A percentile compares a stretch with the other conserved stretches of the same genome.
Evolutionary conservation across 2,329 filamentous ascomycete genomes (phyloP).

Genomic region (Plenodomus lindquistii): DNA sequence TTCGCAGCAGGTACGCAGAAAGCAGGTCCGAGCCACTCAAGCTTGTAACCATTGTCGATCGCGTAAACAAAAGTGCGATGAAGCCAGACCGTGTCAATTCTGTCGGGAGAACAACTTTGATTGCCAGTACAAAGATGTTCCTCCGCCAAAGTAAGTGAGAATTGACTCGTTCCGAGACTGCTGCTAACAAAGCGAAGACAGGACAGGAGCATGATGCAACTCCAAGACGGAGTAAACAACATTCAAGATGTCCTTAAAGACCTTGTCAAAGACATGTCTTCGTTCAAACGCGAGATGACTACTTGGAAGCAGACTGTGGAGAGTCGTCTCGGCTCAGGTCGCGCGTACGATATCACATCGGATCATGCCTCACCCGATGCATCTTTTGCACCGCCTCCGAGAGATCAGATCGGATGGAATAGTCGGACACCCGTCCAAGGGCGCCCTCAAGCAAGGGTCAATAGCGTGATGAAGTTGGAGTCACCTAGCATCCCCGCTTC

Average conservation of each 20-base stretch:
- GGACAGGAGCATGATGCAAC: constrained; percentile 56
- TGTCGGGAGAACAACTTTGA: constrained; percentile 84
- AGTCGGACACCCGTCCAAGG: constrained; percentile 29
- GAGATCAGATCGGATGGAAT: constrained; percentile 32
- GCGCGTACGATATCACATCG: constrained; percentile 19
- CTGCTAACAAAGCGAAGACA: constrained; percentile 30
- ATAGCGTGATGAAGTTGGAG: constrained; percentile 43
- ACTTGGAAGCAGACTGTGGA: constrained; percentile 40
- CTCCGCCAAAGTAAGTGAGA: constrained; percentile 78
- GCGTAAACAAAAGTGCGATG: constrained; percentile 49
- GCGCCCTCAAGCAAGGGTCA: constrained; percentile 31
- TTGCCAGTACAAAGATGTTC: constrained; percentile 89
- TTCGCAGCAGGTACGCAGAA: constrained; percentile 32
- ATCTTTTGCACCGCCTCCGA: constrained; percentile 24
- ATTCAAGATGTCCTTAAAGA: constrained; percentile 36
- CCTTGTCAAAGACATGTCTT: constrained; percentile 37
- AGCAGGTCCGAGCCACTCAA: constrained; percentile 51
- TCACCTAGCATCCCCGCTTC: constrained; percentile 34
- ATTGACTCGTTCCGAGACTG: not conserved
- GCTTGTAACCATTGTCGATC: constrained; percentile 65
- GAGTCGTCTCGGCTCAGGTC: constrained; percentile 26
- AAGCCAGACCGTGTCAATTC: constrained; percentile 51
- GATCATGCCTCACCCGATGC: constrained; percentile 37
- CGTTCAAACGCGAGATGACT: constrained; percentile 37
- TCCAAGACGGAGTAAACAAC: constrained; percentile 50